Conservation (phyloP, 164 flowering plant species). For the Aristolochia californica region DNA sequence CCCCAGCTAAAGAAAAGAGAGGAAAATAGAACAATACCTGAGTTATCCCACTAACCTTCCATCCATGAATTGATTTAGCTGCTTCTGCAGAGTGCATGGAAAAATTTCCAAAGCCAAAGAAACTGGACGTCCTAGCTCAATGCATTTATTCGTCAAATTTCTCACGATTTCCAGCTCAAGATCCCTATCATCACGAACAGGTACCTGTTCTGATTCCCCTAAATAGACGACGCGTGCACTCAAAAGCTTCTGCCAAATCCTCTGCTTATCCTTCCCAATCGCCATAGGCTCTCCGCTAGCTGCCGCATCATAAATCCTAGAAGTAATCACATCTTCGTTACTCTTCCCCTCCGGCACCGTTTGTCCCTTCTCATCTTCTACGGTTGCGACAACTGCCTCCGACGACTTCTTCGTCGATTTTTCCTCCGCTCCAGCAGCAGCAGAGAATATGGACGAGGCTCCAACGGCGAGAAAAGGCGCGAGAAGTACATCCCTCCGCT, state of each 20-base stretch:
- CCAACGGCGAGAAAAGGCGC: slow-evolving; percentile 52
- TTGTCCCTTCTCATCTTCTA: slow-evolving; percentile 17
- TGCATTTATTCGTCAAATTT: slow-evolving; percentile 50
- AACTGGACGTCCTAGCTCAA: slow-evolving; percentile 41
- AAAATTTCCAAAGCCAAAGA: slow-evolving; percentile 83
- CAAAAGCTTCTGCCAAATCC: slow-evolving; percentile 94
- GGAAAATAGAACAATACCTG: background rate
- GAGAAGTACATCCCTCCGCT: slow-evolving; percentile 39
- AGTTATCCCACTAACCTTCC: slow-evolving; percentile 34
- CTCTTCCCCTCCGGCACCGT: slow-evolving; percentile 11
- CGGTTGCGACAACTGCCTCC: slow-evolving; percentile 1
- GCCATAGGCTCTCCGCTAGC: slow-evolving; percentile 90
- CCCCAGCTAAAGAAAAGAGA: too few relatives aligned
- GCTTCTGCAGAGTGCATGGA: slow-evolving; percentile 64
- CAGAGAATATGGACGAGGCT: slow-evolving; percentile 33
- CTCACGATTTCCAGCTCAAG: slow-evolving; percentile 81
- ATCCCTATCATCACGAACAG: slow-evolving; percentile 67
- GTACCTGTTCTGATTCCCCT: slow-evolving; percentile 97
- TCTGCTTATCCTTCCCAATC: slow-evolving; percentile 73
- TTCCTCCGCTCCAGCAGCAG: slow-evolving; percentile 50
- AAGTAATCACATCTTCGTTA: slow-evolving; percentile 24
- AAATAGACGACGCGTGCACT: slow-evolving; percentile 70
- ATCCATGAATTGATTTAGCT: slow-evolving; percentile 61
- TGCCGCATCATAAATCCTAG: slow-evolving; percentile 90
- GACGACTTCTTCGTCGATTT: slow-evolving; percentile 15